Evolutionary conservation across 768 basidiomycete species (phyloP).

Genomic region (Bullera alba): DNA sequence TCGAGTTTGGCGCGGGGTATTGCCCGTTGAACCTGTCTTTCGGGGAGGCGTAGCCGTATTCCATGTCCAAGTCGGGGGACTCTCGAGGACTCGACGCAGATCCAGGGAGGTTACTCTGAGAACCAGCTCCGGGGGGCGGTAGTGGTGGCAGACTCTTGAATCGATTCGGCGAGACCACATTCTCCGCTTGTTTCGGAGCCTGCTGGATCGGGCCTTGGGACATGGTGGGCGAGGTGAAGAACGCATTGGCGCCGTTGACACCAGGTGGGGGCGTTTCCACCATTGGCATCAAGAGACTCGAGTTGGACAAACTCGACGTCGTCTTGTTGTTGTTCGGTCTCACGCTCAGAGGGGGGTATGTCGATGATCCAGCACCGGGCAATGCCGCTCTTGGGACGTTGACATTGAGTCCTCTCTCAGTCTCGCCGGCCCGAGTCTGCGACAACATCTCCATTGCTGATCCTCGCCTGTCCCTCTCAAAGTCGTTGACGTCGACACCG

Average conservation of each 20-base stretch:
- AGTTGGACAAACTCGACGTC: conserved; percentile 27
- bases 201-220: no score
- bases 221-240: neutral
- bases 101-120: no score
- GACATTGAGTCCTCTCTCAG: neutral
- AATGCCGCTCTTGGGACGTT: neutral
- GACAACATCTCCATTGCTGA: conserved; percentile 1
- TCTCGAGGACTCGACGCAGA: no score
- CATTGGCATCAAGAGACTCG: conserved; percentile 18
- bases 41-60: no score
- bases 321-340: conserved; percentile 31
- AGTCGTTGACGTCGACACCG: neutral
- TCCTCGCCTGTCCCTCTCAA: conserved; percentile 3
- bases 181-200: neutral
- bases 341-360: neutral
- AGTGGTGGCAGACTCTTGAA: conserved; percentile 40
- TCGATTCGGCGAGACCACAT: conserved; percentile 22
- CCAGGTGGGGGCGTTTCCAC: neutral
- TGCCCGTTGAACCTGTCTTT: no score
- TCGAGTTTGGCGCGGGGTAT: no score
- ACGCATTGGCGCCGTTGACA: neutral
- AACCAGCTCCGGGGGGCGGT: conserved; percentile 21
- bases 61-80: no score
- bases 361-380: neutral
- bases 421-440: neutral